These are phyloP conservation scores for Pleurotus sapidus DNA, from an alignment of 768 basidiomycete genomes.

Conservation along the genomic window DNA sequence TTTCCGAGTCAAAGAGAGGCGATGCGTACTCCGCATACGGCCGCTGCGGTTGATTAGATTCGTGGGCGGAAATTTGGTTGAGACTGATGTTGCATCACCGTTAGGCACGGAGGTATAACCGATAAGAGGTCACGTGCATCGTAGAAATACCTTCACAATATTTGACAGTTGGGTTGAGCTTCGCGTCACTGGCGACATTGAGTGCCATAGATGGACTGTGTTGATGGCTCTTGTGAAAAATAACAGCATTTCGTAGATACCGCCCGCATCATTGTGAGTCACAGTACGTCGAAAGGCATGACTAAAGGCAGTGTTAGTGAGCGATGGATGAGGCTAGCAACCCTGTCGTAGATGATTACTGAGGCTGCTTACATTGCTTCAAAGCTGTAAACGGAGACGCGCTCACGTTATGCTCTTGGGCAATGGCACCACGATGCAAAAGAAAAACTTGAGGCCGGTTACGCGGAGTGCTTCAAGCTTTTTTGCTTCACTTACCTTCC, in stretches of 20 bases:
- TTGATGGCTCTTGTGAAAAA: background rate
- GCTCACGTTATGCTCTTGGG: background rate
- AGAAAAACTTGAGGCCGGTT: background rate
- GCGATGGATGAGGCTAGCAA: background rate
- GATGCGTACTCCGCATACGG: conserved; percentile 3
- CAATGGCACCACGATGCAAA: background rate
- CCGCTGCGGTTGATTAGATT: conserved; percentile 6
- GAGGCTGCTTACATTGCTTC: conserved; percentile 1
- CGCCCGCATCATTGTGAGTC: conserved; percentile 1
- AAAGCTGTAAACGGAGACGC: background rate
- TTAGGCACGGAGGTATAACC: background rate
- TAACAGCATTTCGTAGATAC: conserved; percentile 5
- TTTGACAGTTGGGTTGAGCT: background rate
- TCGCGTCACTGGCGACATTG: background rate
- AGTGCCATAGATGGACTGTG: background rate
- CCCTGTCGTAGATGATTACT: conserved; percentile 2
- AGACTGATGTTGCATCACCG: conserved; percentile 7
- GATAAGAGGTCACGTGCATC: background rate
- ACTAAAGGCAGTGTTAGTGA: conserved; percentile 9
- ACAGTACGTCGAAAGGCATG: background rate
- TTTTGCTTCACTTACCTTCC: too few species aligned
- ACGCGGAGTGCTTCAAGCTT: background rate
- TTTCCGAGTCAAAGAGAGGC: conserved; percentile 2
- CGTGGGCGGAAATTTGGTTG: background rate
- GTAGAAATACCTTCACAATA: background rate